Percentiles rank a stretch among this genome's conserved stretches.
Evolutionary conservation across 176 grass and related monocot species (phyloP).

Genomic region (Oryza coarctata): DNA sequence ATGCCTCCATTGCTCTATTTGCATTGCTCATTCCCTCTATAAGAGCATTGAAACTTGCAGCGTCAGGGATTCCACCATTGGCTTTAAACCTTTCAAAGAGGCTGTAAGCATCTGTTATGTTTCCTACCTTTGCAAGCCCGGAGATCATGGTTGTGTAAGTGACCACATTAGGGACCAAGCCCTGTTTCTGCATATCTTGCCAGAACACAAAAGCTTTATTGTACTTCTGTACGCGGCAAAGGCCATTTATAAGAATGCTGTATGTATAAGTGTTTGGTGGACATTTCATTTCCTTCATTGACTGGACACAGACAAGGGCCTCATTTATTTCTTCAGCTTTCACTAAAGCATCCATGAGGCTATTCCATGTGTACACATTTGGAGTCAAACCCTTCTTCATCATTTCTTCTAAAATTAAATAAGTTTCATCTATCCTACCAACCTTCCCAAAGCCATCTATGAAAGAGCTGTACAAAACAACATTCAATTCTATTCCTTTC

Average conservation of each 20-base stretch:
- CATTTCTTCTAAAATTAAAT: slow-evolving; percentile 98
- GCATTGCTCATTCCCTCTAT: slow-evolving; percentile 99
- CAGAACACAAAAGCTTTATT: slow-evolving; percentile 97
- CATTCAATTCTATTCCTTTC: slow-evolving; percentile 68
- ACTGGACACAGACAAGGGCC: slow-evolving; percentile 88
- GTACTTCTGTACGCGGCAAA: slow-evolving; percentile 85
- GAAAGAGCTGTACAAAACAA: slow-evolving; percentile 88
- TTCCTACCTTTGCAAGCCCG: slow-evolving; percentile 81
- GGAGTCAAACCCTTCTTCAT: slow-evolving; percentile 83
- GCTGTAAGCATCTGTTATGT: slow-evolving; percentile 69
- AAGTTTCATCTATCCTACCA: slow-evolving; percentile 97
- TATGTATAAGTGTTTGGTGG: slow-evolving; percentile 80
- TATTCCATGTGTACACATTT: slow-evolving; percentile 95
- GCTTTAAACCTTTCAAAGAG: slow-evolving; percentile 87
- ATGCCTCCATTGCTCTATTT: slow-evolving; percentile 75
- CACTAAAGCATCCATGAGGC: slow-evolving; percentile 82
- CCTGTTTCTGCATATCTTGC: slow-evolving; percentile 96
- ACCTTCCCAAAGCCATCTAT: slow-evolving; percentile 94
- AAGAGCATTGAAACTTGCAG: slow-evolving; percentile 78
- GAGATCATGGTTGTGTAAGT: slow-evolving; percentile 97
- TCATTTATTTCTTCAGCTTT: slow-evolving; percentile 96
- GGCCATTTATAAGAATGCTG: slow-evolving; percentile 84
- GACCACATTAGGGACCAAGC: slow-evolving; percentile 70
- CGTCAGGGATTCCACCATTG: slow-evolving; percentile 73
- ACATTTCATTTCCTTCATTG: slow-evolving; percentile 93